Percentiles rank a stretch among this genome's conserved stretches.
phyloP scores from a whole-genome alignment of 345 rosid genomes.

The Microcos paniculata region DNA sequence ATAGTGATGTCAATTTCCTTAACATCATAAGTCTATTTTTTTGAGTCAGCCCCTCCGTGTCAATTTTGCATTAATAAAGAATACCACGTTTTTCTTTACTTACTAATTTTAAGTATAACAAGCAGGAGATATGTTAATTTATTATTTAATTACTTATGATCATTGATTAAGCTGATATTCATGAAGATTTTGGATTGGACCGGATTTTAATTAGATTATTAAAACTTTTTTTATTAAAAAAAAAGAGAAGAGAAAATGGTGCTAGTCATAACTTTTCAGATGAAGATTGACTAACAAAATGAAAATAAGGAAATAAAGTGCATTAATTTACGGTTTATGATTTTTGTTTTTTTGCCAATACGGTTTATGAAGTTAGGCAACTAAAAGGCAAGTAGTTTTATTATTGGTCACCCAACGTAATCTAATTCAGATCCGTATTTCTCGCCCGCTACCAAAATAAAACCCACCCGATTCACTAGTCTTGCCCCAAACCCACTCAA shows the following conservation, averaged over 20 bases:
- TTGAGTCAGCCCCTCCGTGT: too few species aligned
- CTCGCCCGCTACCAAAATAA: background rate
- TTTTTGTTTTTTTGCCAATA: too few species aligned
- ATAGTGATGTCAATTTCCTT: background rate
- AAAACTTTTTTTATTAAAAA: too few species aligned
- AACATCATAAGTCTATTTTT: background rate
- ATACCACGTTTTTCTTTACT: background rate
- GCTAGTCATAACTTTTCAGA: too few species aligned
- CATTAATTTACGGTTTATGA: too few species aligned
- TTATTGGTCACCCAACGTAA: background rate
- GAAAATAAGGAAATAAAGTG: too few species aligned
- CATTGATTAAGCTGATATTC: background rate
- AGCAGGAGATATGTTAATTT: too few species aligned
- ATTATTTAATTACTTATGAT: background rate
- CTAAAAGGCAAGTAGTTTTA: background rate
- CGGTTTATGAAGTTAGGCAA: too few species aligned
- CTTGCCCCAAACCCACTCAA: background rate
- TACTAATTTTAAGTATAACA: background rate
- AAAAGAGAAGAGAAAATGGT: too few species aligned
- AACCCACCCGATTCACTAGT: conserved; percentile 1
- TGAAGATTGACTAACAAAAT: too few species aligned
- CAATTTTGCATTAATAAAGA: background rate
- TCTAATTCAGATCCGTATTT: background rate
- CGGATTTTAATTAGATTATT: too few species aligned
- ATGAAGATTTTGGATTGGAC: too few species aligned